phyloP scores from a whole-genome alignment of 2,329 filamentous ascomycete genomes.

The Colletotrichum musicola region DNA sequence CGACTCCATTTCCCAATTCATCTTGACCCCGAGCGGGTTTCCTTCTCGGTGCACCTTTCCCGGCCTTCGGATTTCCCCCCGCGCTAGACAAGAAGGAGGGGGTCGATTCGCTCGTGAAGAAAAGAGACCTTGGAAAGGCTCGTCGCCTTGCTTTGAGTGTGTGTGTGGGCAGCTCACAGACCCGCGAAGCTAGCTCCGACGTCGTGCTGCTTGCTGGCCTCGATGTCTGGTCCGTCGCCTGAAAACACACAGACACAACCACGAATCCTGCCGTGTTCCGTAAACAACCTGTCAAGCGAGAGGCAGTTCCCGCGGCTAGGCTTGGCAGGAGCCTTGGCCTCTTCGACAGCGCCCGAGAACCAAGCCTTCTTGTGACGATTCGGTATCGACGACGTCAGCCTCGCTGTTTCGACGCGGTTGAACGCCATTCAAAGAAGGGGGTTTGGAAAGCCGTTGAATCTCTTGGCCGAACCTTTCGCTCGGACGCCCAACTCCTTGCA shows the following conservation, averaged over 20 bases:
- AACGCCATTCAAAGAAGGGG: not conserved
- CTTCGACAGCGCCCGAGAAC: not conserved
- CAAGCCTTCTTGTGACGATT: not conserved
- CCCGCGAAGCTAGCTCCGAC: not conserved
- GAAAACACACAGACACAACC: not conserved
- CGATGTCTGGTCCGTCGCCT: no score
- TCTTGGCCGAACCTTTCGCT: slow-evolving; percentile 26
- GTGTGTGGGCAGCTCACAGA: not conserved
- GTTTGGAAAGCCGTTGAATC: not conserved
- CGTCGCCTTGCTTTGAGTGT: not conserved
- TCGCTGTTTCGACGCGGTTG: not conserved
- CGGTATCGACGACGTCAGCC: not conserved
- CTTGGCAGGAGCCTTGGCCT: not conserved
- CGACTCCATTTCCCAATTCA: slow-evolving; percentile 13
- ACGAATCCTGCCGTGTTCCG: no score
- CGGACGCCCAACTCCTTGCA: not conserved
- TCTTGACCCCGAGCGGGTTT: slow-evolving; percentile 2
- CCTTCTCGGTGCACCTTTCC: slow-evolving; percentile 1
- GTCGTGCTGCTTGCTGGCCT: not conserved
- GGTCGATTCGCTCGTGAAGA: not conserved
- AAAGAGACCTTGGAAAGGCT: not conserved
- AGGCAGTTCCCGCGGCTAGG: not conserved
- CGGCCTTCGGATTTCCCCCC: not conserved
- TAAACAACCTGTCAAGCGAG: not conserved
- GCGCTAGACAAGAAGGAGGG: not conserved